Conservation (phyloP, 2,329 filamentous ascomycete genomes). For the Epichloe brachyelytri region DNA sequence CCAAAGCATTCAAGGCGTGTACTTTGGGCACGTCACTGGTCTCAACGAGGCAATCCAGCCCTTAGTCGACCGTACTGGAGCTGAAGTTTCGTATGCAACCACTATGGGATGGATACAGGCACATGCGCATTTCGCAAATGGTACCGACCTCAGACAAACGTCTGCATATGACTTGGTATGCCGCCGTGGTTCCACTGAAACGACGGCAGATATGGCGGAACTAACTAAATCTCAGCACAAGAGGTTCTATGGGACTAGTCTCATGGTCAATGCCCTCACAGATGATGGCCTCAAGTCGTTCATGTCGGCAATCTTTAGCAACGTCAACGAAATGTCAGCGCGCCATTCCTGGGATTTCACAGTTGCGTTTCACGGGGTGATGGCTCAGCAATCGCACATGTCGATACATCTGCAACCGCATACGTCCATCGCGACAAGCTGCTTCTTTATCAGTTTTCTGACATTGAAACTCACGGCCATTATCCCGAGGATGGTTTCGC, state of each 20-base stretch:
- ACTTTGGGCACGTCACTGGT: conserved; percentile 12
- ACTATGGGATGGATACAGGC: conserved; percentile 16
- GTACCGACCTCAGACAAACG: conserved; percentile 12
- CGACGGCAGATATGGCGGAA: no score
- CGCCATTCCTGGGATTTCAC: conserved; percentile 6
- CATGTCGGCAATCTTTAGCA: not conserved
- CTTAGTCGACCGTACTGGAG: not conserved
- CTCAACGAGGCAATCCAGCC: not conserved
- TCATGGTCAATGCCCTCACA: conserved; percentile 9
- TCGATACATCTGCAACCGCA: conserved; percentile 16
- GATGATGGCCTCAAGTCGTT: conserved; percentile 9
- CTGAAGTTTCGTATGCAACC: not conserved
- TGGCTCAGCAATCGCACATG: conserved; percentile 23
- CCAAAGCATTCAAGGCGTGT: conserved; percentile 14
- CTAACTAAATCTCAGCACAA: not conserved
- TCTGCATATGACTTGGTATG: conserved; percentile 14
- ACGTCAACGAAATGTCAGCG: conserved; percentile 1
- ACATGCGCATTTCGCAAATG: conserved; percentile 11
- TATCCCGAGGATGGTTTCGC: conserved; percentile 27
- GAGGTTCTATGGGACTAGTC: not conserved
- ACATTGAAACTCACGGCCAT: conserved; percentile 23
- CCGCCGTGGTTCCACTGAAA: conserved; percentile 1
- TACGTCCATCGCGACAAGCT: conserved; percentile 31
- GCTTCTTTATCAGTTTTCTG: conserved; percentile 37
- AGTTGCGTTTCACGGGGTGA: conserved; percentile 20